Percentiles rank a stretch among this genome's conserved stretches.
These are phyloP conservation scores for Flaveria brownii DNA, from an alignment of 129 eudicot species.

Conservation along the genomic window DNA sequence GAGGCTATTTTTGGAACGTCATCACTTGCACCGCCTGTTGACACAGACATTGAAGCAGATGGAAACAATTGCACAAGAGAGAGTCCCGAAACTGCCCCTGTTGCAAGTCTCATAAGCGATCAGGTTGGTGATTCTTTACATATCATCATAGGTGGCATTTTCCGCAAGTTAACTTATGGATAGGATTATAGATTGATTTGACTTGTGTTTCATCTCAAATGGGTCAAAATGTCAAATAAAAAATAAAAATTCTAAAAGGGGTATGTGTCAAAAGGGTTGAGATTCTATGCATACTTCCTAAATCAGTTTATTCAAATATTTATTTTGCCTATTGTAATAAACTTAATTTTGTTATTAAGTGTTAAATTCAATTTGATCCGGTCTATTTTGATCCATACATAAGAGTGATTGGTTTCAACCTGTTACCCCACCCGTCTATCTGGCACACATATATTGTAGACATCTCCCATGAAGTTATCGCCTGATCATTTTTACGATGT, in stretches of 20 bases:
- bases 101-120: slow-evolving; percentile 67
- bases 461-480: background rate
- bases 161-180: background rate
- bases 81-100: slow-evolving; percentile 45
- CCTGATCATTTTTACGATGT: background rate
- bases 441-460: background rate
- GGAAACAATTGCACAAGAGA: slow-evolving; percentile 34
- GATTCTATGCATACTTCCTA: background rate
- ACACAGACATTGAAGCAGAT: slow-evolving; percentile 59
- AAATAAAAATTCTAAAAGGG: background rate
- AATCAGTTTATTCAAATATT: background rate
- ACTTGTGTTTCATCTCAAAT: background rate
- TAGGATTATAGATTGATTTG: background rate
- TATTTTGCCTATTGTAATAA: background rate
- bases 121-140: slow-evolving; percentile 51
- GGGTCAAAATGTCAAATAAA: background rate
- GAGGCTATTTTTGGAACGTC: slow-evolving; percentile 95
- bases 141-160: background rate
- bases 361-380: background rate
- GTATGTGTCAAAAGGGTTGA: background rate
- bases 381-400: background rate
- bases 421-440: background rate
- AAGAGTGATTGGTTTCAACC: background rate
- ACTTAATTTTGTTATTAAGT: background rate
- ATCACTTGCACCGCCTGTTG: slow-evolving; percentile 45